A percentile compares a stretch with the other conserved stretches of the same genome.
Conservation (phyloP, 129 eudicot genomes). For the Solidago caesia region DNA sequence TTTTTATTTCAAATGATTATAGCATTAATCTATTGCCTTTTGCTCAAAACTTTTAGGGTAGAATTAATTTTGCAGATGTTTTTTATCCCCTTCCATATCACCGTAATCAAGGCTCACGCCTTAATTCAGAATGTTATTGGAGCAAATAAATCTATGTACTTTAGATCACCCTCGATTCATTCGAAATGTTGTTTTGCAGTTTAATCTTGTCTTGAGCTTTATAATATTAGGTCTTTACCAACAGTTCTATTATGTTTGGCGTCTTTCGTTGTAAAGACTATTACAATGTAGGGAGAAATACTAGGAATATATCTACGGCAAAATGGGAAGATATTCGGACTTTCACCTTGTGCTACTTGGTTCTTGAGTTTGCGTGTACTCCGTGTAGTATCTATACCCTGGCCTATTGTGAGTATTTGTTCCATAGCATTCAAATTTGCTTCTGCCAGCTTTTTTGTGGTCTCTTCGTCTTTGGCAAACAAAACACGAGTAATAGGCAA, state of each 20-base stretch:
- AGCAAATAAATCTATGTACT: constrained; percentile 22
- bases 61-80: constrained; percentile 16
- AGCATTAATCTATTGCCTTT: constrained; percentile 26
- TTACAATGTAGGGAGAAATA: not conserved
- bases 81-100: not conserved
- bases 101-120: constrained; percentile 15
- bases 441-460: constrained; percentile 28
- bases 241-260: not conserved
- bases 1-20: constrained; percentile 22
- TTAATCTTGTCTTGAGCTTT: not conserved
- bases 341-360: not conserved
- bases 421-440: constrained; percentile 16
- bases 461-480: constrained; percentile 27
- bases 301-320: not conserved
- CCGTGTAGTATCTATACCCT: not conserved
- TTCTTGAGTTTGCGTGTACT: not conserved
- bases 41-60: constrained; percentile 21
- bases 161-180: constrained; percentile 12
- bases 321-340: no score
- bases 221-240: not conserved
- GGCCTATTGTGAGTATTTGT: not conserved
- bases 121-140: constrained; percentile 21
- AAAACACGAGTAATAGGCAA: constrained; percentile 5
- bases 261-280: not conserved
- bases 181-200: not conserved